Evolutionary conservation across 2,329 filamentous ascomycete species (phyloP).

Genomic region (Pseudogymnoascus sp.): DNA sequence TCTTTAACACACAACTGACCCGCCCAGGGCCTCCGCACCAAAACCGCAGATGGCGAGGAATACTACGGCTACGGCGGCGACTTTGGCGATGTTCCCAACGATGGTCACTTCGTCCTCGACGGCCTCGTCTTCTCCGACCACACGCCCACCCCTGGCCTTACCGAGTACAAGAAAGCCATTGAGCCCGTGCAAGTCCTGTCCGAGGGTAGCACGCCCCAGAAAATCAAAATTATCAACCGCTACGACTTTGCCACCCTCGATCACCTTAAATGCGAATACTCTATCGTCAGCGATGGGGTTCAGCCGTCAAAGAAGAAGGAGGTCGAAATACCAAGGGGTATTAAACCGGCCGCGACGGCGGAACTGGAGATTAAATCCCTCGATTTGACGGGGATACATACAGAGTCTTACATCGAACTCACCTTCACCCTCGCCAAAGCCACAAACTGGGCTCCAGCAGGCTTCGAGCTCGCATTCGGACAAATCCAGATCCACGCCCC

Average conservation of each 20-base stretch:
- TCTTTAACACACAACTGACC: slow-evolving; percentile 1
- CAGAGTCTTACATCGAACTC: slow-evolving; percentile 38
- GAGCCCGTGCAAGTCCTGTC: slow-evolving; percentile 31
- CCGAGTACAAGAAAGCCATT: slow-evolving; percentile 35
- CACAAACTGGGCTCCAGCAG: slow-evolving; percentile 43
- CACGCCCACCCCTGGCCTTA: slow-evolving; percentile 33
- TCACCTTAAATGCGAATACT: slow-evolving; percentile 39
- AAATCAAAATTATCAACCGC: slow-evolving; percentile 31
- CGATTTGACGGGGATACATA: slow-evolving; percentile 8
- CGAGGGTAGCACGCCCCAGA: slow-evolving; percentile 6
- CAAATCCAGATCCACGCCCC: slow-evolving; percentile 36
- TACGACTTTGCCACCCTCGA: slow-evolving; percentile 48
- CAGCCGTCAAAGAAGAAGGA: slow-evolving; percentile 29
- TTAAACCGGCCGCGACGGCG: slow-evolving; percentile 30
- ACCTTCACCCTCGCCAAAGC: slow-evolving; percentile 36
- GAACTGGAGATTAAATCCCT: slow-evolving; percentile 16
- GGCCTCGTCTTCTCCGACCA: slow-evolving; percentile 34
- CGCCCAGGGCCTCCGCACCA: slow-evolving; percentile 30
- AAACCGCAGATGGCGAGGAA: slow-evolving; percentile 24
- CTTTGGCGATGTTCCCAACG: slow-evolving; percentile 37
- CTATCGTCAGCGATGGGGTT: slow-evolving; percentile 33
- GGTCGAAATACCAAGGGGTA: slow-evolving; percentile 36
- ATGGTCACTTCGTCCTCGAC: slow-evolving; percentile 37
- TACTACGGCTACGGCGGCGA: slow-evolving; percentile 39
- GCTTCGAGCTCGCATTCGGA: slow-evolving; percentile 45